Evolutionary conservation across 176 grass and related monocot genomes (phyloP).

Genomic region (Zoysia pacifica): DNA sequence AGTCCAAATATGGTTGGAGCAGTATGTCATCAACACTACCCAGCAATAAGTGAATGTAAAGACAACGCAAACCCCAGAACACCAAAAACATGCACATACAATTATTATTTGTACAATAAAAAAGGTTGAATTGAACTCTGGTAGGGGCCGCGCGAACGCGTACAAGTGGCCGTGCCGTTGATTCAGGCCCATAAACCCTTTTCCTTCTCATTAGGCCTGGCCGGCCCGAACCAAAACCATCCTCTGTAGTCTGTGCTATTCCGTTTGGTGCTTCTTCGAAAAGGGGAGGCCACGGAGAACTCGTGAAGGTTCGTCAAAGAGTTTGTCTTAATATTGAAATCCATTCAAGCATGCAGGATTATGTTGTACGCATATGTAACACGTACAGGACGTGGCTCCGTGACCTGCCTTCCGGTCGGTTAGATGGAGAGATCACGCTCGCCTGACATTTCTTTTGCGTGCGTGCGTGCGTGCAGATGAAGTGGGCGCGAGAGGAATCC

Average conservation of each 20-base stretch:
- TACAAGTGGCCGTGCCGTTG: not conserved
- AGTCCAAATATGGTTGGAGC: too few species aligned
- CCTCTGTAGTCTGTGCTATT: not conserved
- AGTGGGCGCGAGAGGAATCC: too few species aligned
- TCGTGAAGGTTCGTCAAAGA: not conserved
- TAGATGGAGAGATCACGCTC: not conserved
- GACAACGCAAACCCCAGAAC: too few species aligned
- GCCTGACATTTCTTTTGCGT: not conserved
- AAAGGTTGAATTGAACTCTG: not conserved
- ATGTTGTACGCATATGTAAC: not conserved
- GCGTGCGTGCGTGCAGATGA: too few species aligned
- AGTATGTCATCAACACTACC: too few species aligned
- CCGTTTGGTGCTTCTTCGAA: too few species aligned
- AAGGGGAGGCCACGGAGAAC: not conserved
- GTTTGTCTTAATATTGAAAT: not conserved
- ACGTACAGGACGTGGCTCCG: not conserved
- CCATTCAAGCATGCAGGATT: not conserved
- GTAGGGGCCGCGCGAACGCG: conserved; percentile 41
- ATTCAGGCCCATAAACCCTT: not conserved
- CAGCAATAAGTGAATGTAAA: too few species aligned
- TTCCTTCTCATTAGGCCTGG: not conserved
- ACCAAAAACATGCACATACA: too few species aligned
- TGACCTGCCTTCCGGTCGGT: not conserved
- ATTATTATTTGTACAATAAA: too few species aligned
- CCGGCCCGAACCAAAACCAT: not conserved